A percentile compares a stretch with the other conserved stretches of the same genome.
Conservation (phyloP, 2,329 filamentous ascomycete species). For the Xylariaceae sp. region DNA sequence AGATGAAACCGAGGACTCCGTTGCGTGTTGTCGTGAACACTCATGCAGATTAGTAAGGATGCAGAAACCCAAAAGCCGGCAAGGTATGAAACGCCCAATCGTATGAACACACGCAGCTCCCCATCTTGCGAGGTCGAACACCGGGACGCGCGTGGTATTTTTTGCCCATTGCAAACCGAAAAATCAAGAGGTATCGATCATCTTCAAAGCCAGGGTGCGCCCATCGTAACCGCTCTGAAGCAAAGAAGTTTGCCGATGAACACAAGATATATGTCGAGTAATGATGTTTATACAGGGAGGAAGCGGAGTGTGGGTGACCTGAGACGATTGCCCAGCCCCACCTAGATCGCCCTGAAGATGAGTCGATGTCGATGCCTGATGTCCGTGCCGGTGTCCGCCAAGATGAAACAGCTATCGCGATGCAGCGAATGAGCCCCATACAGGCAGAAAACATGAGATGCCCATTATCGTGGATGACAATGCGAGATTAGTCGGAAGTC, state of each 20-base stretch:
- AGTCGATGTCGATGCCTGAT: constrained; percentile 37
- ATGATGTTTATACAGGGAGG: constrained; percentile 42
- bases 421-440: constrained; percentile 30
- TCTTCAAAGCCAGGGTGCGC: constrained; percentile 32
- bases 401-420: constrained; percentile 37
- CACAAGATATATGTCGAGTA: constrained; percentile 36
- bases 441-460: constrained; percentile 14
- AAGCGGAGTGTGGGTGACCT: constrained; percentile 18
- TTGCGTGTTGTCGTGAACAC: constrained; percentile 34
- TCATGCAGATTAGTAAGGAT: constrained; percentile 41
- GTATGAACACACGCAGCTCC: constrained; percentile 33
- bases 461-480: constrained; percentile 22
- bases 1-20: constrained; percentile 36
- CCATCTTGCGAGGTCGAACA: constrained; percentile 32
- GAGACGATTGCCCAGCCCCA: constrained; percentile 23
- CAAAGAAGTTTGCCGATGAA: constrained; percentile 20
- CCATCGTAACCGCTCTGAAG: constrained; percentile 24
- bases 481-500: constrained; percentile 25
- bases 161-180: constrained; percentile 23
- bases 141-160: constrained; percentile 23
- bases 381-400: constrained; percentile 40
- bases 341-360: constrained; percentile 22
- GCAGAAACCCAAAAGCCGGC: constrained; percentile 40
- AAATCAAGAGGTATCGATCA: constrained; percentile 40
- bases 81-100: constrained; percentile 35